Evolutionary conservation across 2,329 filamentous ascomycete genomes (phyloP).

Genomic region (Penicillium sp.): DNA sequence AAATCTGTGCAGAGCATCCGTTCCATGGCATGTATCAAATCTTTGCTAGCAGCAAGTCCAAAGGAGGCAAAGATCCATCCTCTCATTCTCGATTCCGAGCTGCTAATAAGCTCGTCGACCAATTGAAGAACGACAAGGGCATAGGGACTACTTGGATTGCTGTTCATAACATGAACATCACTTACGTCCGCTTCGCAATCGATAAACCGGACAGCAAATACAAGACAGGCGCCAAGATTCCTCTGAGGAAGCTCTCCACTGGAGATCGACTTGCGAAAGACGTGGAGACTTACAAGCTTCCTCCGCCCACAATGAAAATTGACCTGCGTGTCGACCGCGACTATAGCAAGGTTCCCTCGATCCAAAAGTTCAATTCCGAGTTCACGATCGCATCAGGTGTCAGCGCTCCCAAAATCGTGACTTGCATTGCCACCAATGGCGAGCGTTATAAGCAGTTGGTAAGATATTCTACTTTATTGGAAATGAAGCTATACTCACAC

Average conservation of each 20-base stretch:
- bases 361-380: slow-evolving; percentile 67
- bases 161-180: slow-evolving; percentile 70
- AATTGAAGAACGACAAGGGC: slow-evolving; percentile 54
- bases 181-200: slow-evolving; percentile 53
- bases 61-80: slow-evolving; percentile 67
- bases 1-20: slow-evolving; percentile 88
- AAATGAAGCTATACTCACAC: slow-evolving; percentile 7
- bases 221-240: slow-evolving; percentile 65
- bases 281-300: slow-evolving; percentile 66
- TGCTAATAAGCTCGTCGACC: slow-evolving; percentile 65
- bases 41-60: slow-evolving; percentile 73
- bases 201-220: slow-evolving; percentile 57
- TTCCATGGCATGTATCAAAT: slow-evolving; percentile 98
- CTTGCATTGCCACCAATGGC: slow-evolving; percentile 75
- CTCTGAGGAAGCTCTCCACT: slow-evolving; percentile 61
- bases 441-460: slow-evolving; percentile 79
- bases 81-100: slow-evolving; percentile 72
- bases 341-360: slow-evolving; percentile 74
- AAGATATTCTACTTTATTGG: slow-evolving; percentile 26
- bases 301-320: slow-evolving; percentile 86
- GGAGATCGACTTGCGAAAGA: slow-evolving; percentile 63
- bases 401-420: slow-evolving; percentile 91
- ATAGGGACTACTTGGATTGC: slow-evolving; percentile 63
- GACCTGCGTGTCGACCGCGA: slow-evolving; percentile 69
- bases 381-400: slow-evolving; percentile 88